Conservation (phyloP, 2,329 filamentous ascomycete species). For the Cladosporium sp. region DNA sequence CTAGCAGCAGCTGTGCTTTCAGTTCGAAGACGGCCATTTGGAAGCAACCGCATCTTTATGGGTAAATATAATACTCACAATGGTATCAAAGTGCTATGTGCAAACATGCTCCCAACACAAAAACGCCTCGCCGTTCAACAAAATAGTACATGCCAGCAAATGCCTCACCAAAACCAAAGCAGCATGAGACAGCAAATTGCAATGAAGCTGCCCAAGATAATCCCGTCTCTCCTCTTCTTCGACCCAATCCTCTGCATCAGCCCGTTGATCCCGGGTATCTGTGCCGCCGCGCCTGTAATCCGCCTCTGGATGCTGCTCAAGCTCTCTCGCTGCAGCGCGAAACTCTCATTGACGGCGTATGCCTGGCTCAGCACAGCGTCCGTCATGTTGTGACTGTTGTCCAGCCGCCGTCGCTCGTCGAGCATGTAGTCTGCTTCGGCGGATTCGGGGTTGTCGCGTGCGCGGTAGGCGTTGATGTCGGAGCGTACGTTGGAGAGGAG, state of each 20-base stretch:
- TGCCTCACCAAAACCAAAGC: conserved; percentile 61
- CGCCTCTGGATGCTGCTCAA: conserved; percentile 81
- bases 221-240: conserved; percentile 89
- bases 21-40: too few species aligned
- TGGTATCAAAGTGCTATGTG: not conserved
- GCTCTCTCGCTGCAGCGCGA: conserved; percentile 79
- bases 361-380: conserved; percentile 91
- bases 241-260: conserved; percentile 88
- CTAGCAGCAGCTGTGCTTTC: too few species aligned
- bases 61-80: not conserved
- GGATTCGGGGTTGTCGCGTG: conserved; percentile 61
- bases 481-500: conserved; percentile 83
- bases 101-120: not conserved
- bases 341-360: conserved; percentile 92
- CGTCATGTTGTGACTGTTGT: conserved; percentile 81
- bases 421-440: conserved; percentile 97
- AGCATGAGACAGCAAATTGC: conserved; percentile 86
- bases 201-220: conserved; percentile 88
- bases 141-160: not conserved
- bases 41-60: too few species aligned
- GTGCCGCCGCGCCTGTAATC: conserved; percentile 81
- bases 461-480: conserved; percentile 85
- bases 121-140: conserved; percentile 5
- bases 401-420: conserved; percentile 75
- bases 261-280: conserved; percentile 87